A percentile compares a stretch with the other conserved stretches of the same genome.
These are phyloP conservation scores for Yamadazyma buinensis DNA, from an alignment of 1,139 yeast genomes.

Conservation along the genomic window DNA sequence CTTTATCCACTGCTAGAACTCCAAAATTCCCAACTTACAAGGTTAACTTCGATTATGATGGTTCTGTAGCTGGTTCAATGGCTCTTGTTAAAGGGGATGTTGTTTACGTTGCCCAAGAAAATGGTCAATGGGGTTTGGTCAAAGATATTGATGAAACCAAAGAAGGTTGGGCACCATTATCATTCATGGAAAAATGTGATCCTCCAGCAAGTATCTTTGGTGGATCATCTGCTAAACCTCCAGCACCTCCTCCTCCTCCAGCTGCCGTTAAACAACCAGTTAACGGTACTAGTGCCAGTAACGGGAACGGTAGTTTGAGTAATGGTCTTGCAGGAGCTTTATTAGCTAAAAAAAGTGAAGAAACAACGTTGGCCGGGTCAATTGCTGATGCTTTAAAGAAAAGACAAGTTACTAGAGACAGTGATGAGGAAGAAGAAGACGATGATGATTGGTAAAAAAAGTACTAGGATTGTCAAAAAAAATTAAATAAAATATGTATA, in stretches of 20 bases:
- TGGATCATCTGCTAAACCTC: slow-evolving; percentile 31
- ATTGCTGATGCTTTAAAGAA: slow-evolving; percentile 87
- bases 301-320: slow-evolving; percentile 29
- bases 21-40: slow-evolving; percentile 77
- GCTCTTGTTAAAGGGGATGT: slow-evolving; percentile 75
- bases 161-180: slow-evolving; percentile 98
- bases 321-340: slow-evolving; percentile 74
- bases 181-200: slow-evolving; percentile 69
- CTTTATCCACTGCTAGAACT: slow-evolving; percentile 49
- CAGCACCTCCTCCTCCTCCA: slow-evolving; percentile 17
- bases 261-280: slow-evolving; percentile 10
- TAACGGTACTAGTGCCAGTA: slow-evolving; percentile 13
- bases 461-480: too few species aligned
- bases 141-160: slow-evolving; percentile 67
- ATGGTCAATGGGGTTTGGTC: slow-evolving; percentile 89
- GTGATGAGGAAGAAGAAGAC: slow-evolving; percentile 72
- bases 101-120: slow-evolving; percentile 67
- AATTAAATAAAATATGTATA: too few species aligned
- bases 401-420: slow-evolving; percentile 74
- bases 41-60: slow-evolving; percentile 87
- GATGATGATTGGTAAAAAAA: slow-evolving; percentile 45
- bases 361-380: slow-evolving; percentile 71
- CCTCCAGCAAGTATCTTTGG: slow-evolving; percentile 34
- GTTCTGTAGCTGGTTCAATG: slow-evolving; percentile 77
- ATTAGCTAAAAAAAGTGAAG: slow-evolving; percentile 62